Evolutionary conservation across 495 filamentous ascomycete genomes (phyloP), one percentile per base, ranked within the genome.

Genomic region (Podospora fimiseda): DNA sequence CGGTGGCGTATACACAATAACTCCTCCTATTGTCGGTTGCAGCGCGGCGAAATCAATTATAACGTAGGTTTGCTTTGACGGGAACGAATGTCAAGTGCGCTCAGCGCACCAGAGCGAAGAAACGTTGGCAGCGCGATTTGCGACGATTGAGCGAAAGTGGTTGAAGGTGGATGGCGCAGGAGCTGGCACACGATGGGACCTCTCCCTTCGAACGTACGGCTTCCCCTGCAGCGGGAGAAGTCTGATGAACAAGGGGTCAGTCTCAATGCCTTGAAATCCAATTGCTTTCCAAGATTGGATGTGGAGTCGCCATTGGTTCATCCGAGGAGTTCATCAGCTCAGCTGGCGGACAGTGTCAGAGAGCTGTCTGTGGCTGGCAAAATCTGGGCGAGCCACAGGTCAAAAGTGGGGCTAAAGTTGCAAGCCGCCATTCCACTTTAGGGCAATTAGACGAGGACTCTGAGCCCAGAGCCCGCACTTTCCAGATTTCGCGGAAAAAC

Each of bases 381-480:
- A 13, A 2, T 24, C 20, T 30, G 24, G 42, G 36, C 51, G 18
- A 42, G 38, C 18, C 44, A 22, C 24, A 56, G 21, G 9, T 14
- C 24, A 7, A 15, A 16, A 15, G 21, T 23, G 45, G 51, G 50
- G 55, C 46, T 39, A 19, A 48, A 43, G 41, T 19, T 38, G 19
- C 43, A 57, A 44, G 43, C 51, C 52, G 42, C 48, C 50, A 53
- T 51, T 53, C 55, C 60, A 51, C 47, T 58, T 61, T 58, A 43
- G 58, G 64, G 48, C 54, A 63, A 11, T 55, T 63, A 65, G 45
- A 62, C 64, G 56, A 63, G 50, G 55, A 48, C 48, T 47, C 21
- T 46, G 40, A 65, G 60, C 62, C 63, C 60, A 67, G 61, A 15
- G 62, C 51, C 55, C 64, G 59, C 64, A 67, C 64, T 63, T 64